Conservation (phyloP, 805 yeast genomes). For the Metschnikowia noctiluminum region DNA sequence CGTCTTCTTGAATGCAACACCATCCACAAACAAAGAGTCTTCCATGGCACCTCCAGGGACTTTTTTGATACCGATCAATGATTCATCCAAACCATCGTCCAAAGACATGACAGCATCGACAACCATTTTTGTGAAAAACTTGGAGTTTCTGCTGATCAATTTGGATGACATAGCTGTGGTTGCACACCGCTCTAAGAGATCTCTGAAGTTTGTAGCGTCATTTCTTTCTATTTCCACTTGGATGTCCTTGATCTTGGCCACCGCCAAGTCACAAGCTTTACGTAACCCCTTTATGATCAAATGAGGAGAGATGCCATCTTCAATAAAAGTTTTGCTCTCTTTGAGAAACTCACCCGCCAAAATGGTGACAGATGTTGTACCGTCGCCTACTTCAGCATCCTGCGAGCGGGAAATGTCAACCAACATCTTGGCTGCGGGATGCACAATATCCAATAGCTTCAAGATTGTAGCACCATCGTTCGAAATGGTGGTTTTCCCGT, state of each 20-base stretch:
- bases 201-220: constrained; percentile 57
- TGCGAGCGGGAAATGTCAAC: constrained; percentile 95
- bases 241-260: constrained; percentile 66
- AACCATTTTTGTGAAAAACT: constrained; percentile 91
- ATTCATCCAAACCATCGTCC: constrained; percentile 84
- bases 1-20: constrained; percentile 97
- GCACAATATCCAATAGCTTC: constrained; percentile 88
- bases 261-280: constrained; percentile 75
- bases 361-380: constrained; percentile 93
- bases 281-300: constrained; percentile 84
- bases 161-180: constrained; percentile 97
- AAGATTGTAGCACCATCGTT: constrained; percentile 98
- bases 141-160: constrained; percentile 80
- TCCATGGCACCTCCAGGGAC: constrained; percentile 96
- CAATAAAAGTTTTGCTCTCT: constrained; percentile 86
- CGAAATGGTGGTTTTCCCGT: constrained; percentile 89
- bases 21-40: constrained; percentile 82
- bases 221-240: constrained; percentile 64
- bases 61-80: constrained; percentile 89
- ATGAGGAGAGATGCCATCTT: constrained; percentile 93
- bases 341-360: constrained; percentile 92
- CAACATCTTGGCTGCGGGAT: constrained; percentile 95
- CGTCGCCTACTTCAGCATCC: constrained; percentile 98
- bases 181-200: constrained; percentile 85
- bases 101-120: constrained; percentile 91